Evolutionary conservation across 139 green algal genomes (phyloP).

Genomic region (Dunaliella sp.): DNA sequence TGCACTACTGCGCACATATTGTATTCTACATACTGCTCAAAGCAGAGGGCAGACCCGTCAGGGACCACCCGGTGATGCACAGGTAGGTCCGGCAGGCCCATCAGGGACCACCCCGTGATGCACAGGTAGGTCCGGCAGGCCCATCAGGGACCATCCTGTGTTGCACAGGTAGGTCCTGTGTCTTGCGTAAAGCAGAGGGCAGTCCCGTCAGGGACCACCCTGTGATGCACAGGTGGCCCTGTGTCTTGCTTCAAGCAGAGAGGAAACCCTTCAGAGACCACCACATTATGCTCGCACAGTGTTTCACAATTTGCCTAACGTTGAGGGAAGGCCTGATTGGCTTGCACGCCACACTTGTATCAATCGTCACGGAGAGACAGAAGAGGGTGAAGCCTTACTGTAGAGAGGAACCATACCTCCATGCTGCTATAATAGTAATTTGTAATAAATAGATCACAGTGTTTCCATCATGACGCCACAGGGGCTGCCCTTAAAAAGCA

Average conservation of each 20-base stretch:
- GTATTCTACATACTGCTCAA: constrained; percentile 97
- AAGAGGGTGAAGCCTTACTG: too few relatives aligned
- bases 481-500: too few relatives aligned
- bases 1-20: constrained; percentile 88
- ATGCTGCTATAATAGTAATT: too few relatives aligned
- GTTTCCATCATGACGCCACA: too few relatives aligned
- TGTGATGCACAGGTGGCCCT: constrained; percentile 68
- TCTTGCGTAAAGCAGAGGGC: constrained; percentile 95
- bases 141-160: constrained; percentile 90
- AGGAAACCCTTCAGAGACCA: constrained; percentile 81
- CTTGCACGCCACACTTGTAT: too few relatives aligned
- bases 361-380: too few relatives aligned
- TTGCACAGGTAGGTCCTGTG: constrained; percentile 58
- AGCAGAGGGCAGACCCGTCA: constrained; percentile 83
- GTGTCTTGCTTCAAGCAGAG: too few relatives aligned
- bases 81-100: constrained; percentile 62
- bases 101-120: constrained; percentile 92
- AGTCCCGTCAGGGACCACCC: constrained; percentile 85
- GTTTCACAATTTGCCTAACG: too few relatives aligned
- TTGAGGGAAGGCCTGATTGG: too few relatives aligned
- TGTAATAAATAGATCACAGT: too few relatives aligned
- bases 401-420: too few relatives aligned
- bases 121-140: constrained; percentile 54
- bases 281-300: constrained; percentile 91
- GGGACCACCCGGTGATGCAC: constrained; percentile 88